Evolutionary conservation across 257 asterid species (phyloP), one percentile per base, ranked within the genome.

Genomic region (Anisodus tanguticus): DNA sequence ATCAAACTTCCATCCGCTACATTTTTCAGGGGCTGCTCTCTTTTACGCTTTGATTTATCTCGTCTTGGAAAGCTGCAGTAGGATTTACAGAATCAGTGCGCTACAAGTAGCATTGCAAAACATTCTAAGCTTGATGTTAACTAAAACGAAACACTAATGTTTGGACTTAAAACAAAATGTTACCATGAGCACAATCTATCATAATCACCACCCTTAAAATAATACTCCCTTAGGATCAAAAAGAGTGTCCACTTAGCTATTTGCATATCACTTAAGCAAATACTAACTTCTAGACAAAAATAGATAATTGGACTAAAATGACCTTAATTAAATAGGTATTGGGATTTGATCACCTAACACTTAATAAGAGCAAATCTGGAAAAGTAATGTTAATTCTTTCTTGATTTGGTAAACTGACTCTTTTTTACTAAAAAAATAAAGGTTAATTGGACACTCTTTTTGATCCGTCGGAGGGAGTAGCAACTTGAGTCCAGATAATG

Each of bases 1-100:
- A 83, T 81, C 64, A 53, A 79, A 85, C 81, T 67, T 16, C 53
- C 86, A 83, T 88, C 84, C 9, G 11, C 88, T 43, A 78, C 59
- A 81, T 87, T 63, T 83, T 86, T 79, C 74, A 83, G 84, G n/a
- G 72, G 83, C 78, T 87, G 88, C n/a, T 80, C 87, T 84, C 88
- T 87, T 80, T 76, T 89, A 70, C 85, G 85, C 84, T 88, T 88
- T 31, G 54, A 78, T 41, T 60, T 84, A 79, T 78, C 85, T 83
- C 22, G 87, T 88, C 81, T 87, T 6, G 84, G 84, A 87, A 87
- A 83, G 83, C 97, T 92, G 93, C 92, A 70, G 35, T 43, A 67
- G 62, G 31, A 55, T n/a, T 39, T 63, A 67, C 22, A 8, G 43
- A 78, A 37, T 15, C 9, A 84, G 51, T 63, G 76, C 51, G 16